phyloP scores from a whole-genome alignment of 2,329 filamentous ascomycete genomes.

The Alternaria gansuensis region DNA sequence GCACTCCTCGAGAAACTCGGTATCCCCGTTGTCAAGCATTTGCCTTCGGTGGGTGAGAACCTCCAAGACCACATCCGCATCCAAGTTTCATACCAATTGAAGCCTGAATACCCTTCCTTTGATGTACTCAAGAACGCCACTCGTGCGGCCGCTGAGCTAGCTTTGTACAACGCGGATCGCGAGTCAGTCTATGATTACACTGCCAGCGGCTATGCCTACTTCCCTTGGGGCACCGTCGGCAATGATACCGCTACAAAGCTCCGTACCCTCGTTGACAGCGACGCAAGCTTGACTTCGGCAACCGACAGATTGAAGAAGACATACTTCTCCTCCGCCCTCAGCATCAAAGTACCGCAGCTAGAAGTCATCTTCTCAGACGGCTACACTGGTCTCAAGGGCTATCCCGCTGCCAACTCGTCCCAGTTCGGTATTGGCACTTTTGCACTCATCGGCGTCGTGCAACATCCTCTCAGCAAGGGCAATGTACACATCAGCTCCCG shows the following conservation, averaged over 20 bases:
- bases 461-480: constrained; percentile 48
- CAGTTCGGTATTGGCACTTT: constrained; percentile 44
- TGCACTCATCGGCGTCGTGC: constrained; percentile 48
- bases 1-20: constrained; percentile 27
- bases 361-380: constrained; percentile 59
- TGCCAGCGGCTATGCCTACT: constrained; percentile 53
- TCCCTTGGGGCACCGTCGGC: constrained; percentile 55
- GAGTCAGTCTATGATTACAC: constrained; percentile 55
- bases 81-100: constrained; percentile 36
- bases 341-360: constrained; percentile 51
- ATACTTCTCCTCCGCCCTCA: constrained; percentile 49
- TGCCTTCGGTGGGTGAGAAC: constrained; percentile 42
- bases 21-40: constrained; percentile 32
- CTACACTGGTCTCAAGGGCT: constrained; percentile 55
- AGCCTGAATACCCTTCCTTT: constrained; percentile 36
- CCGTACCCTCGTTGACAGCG: constrained; percentile 44
- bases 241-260: constrained; percentile 45
- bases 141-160: constrained; percentile 53
- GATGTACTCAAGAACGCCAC: constrained; percentile 40
- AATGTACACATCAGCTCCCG: constrained; percentile 37
- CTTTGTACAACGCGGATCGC: constrained; percentile 47
- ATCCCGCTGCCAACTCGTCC: constrained; percentile 38
- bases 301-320: constrained; percentile 35
- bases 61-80: constrained; percentile 48
- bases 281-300: constrained; percentile 23